Conservation (phyloP, 768 basidiomycete genomes). For the Pleurotus sapidus region DNA sequence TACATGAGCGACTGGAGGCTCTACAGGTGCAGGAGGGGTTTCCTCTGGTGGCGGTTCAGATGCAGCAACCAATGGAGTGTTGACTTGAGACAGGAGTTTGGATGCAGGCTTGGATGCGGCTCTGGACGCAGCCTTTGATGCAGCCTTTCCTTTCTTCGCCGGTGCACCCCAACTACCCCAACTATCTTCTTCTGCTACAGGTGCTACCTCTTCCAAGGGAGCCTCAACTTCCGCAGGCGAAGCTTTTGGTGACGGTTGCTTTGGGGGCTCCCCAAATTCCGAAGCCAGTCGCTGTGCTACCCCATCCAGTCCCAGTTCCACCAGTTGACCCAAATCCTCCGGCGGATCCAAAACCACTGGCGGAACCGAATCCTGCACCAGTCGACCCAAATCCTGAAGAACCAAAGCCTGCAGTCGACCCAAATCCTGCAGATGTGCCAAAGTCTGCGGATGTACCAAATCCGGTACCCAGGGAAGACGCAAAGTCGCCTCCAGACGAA, state of each 20-base stretch:
- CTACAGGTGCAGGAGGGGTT: background rate
- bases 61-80: background rate
- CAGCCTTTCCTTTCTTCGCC: background rate
- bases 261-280: no score
- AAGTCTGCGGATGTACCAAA: no score
- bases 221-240: background rate
- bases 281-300: no score
- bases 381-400: background rate
- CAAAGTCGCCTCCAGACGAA: no score
- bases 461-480: no score
- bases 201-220: background rate
- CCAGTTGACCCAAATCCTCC: background rate
- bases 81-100: background rate
- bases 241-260: background rate
- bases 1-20: background rate
- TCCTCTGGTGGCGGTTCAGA: background rate
- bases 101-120: conserved; percentile 3
- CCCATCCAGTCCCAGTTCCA: no score
- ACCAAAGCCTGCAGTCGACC: background rate
- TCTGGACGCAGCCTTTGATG: background rate
- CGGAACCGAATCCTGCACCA: background rate
- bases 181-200: background rate
- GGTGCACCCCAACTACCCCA: background rate
- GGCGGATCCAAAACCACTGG: background rate
- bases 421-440: no score